Evolutionary conservation across 805 yeast species (phyloP), one percentile per base, ranked within the genome.

Genomic region (Lipomyces yamanashiensis): DNA sequence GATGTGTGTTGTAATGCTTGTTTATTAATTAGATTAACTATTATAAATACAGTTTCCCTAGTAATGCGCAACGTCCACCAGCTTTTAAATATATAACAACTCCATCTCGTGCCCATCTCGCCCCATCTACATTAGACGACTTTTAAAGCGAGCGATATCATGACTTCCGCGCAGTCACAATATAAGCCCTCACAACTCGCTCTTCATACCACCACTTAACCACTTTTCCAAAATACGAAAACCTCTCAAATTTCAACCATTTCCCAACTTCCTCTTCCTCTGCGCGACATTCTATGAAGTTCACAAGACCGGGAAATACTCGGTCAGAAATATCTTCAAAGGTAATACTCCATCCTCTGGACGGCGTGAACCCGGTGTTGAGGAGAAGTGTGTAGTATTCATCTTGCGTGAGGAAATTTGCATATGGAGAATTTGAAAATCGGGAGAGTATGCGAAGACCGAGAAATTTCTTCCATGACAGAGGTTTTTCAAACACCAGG

Each of bases 291-390:
- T 57, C 61, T 4, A 65, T 21, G 41, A 60, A 65, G 9, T 17
- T 19, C 4, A 61, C 43, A 33, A 65, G 52, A 5, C 68, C 68
- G 13, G 63, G 65, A 44, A 65, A 65, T 15, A 65, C 66, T 5
- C 44, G 21, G 40, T 50, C 58, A 12, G 68, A 52, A 7, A 64
- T 58, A 55, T 64, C 68, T 9, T 54, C 52, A 37, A 62, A 9
- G 28, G 56, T 19, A 15, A 65, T 40, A 15, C 21, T 23, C 67
- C 67, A 64, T 2, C 65, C 62, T 23, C 28, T 13, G 12, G 37
- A 59, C 7, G 49, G 21, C 2, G 55, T 41, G 36, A 65, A 65
- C 28, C 68, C 68, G 8, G 56, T 13, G 2, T 39, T 19, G 9
- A 34, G 39, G 12, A 65, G 55, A 6, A 61, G 41, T 8, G n/a